Base-by-base conservation (phyloP, 2,329 filamentous ascomycete species). In the Madurella mycetomatis region DNA sequence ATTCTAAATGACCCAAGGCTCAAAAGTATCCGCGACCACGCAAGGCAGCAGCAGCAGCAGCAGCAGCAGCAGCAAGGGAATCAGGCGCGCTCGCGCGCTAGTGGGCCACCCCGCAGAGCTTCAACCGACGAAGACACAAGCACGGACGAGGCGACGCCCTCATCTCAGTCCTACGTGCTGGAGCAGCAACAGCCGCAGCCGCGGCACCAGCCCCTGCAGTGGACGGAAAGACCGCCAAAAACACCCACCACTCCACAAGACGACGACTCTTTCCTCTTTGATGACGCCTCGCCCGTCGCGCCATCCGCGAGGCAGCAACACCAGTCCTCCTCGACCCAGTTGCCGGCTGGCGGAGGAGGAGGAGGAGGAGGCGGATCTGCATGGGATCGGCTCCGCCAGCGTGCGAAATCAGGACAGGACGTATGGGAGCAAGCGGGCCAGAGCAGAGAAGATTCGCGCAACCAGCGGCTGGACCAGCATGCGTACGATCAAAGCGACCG, bases 211-310 rank as follows among this genome's bases (percentile, higher is more conserved):
- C 42, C 39, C 9, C 46, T 32, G 30, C n/a, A 30, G 15, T 55
- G 50, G 57, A 7, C 41, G 30, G 46, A 54, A 34, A 41, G 32
- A 42, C 7, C 56, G 4, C 18, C 44, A 16, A 15, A 30, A 25
- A 9, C 48, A 11, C 45, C 46, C 17, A 13, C 4, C 31, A 4
- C 37, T 9, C 30, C 41, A 8, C 39, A 54, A 9, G 55, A 61
- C 16, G 58, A 61, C 41, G 60, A 61, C 47, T 48, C 37, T 1
- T 60, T 47, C 43, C 51, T 64, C 37, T 62, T 58, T 34, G 62
- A 65, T 42, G 63, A 63, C 11, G 62, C 62, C 11, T 64, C 63
- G 4, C 63, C 62, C 13, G 55, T 62, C 13, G 57, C 62, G 1
- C 56, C 58, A 5, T 18, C 59, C 1, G 49, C 50, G 25, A 43